Conservation (phyloP, 495 filamentous ascomycete species). For the Podospora pseudoanserina region DNA sequence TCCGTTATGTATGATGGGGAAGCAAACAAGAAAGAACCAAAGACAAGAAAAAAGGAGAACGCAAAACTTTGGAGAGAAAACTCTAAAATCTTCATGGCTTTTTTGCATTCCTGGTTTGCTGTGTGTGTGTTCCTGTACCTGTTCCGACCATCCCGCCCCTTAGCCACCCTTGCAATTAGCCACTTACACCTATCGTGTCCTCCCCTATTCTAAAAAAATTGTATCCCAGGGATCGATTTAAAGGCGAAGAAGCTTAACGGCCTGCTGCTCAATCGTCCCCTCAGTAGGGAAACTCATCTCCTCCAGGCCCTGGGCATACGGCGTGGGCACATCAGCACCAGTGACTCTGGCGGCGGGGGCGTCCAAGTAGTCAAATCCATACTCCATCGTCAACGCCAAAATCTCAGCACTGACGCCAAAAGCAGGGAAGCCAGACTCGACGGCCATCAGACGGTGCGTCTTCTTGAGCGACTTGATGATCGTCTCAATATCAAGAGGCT, state of each 20-base stretch:
- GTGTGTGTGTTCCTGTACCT: neutral
- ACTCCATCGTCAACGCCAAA: slow-evolving; percentile 91
- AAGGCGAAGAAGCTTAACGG: slow-evolving; percentile 80
- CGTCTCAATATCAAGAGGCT: slow-evolving; percentile 90
- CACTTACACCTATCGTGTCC: neutral
- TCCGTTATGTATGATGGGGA: neutral
- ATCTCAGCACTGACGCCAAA: slow-evolving; percentile 92
- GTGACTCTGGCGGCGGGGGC: slow-evolving; percentile 89
- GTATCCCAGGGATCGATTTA: slow-evolving; percentile 10
- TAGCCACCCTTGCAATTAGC: neutral
- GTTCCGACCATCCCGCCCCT: neutral
- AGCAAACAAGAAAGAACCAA: neutral
- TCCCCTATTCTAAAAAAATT: neutral
- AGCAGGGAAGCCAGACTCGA: slow-evolving; percentile 94
- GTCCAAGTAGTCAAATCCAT: slow-evolving; percentile 95
- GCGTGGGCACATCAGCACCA: slow-evolving; percentile 93
- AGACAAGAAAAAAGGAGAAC: neutral
- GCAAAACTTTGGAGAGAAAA: neutral
- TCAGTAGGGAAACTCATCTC: slow-evolving; percentile 89
- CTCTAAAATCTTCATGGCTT: neutral
- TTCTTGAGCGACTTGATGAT: slow-evolving; percentile 98
- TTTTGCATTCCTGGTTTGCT: slow-evolving; percentile 1
- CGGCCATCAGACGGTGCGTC: slow-evolving; percentile 84
- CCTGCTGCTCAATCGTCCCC: slow-evolving; percentile 73
- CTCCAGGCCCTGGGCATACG: slow-evolving; percentile 85